phyloP scores from a whole-genome alignment of 345 rosid species.

The Eucalyptus pumila region DNA sequence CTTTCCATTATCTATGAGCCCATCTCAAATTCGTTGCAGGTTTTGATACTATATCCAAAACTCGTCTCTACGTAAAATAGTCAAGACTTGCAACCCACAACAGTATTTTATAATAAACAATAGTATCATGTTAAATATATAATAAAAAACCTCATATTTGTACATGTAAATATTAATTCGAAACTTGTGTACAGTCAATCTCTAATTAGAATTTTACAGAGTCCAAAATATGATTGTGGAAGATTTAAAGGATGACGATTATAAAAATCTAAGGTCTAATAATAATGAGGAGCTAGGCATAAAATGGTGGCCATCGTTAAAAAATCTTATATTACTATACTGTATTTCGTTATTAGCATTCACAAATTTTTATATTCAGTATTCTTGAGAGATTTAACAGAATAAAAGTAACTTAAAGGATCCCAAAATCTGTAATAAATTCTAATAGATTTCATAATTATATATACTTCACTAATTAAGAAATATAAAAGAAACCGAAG shows the following conservation, averaged over 20 bases:
- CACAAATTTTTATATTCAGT: slow-evolving; percentile 9
- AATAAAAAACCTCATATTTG: neutral
- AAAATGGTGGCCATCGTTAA: neutral
- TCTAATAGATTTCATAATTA: neutral
- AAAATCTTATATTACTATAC: neutral
- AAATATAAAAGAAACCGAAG: neutral
- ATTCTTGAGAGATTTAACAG: slow-evolving; percentile 20
- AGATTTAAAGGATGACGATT: neutral
- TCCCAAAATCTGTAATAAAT: neutral
- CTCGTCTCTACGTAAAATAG: neutral
- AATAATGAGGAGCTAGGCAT: neutral
- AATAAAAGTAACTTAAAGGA: neutral
- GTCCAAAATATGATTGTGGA: neutral
- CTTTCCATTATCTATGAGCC: neutral
- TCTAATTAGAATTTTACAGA: neutral
- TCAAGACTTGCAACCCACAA: fast-evolving
- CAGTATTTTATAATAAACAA: neutral
- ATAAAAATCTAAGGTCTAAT: neutral
- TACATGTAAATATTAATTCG: neutral
- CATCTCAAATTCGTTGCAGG: neutral
- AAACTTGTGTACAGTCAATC: neutral
- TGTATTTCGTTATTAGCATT: neutral
- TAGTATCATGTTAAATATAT: neutral
- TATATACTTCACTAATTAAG: neutral
- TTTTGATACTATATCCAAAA: neutral